phyloP scores from a whole-genome alignment of 768 basidiomycete species.

The Boletus rubescentipes region DNA sequence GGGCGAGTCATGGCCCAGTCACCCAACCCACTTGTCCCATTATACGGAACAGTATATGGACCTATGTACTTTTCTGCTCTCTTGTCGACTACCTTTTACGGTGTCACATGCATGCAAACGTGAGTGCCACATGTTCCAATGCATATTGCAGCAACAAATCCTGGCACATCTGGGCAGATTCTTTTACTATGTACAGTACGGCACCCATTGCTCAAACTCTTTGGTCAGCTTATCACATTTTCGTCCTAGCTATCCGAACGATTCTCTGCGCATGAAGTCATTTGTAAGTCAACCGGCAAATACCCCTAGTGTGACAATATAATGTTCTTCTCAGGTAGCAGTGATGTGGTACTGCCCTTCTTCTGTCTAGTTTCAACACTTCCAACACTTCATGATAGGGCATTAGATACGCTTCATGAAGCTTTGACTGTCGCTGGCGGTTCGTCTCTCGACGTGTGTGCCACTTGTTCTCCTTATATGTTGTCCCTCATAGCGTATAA shows the following conservation, averaged over 20 bases:
- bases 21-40: not conserved
- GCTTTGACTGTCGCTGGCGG: slow-evolving; percentile 7
- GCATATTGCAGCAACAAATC: not conserved
- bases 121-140: not conserved
- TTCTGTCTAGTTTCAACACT: too few species aligned
- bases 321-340: not conserved
- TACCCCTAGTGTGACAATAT: not conserved
- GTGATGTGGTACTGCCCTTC: not conserved
- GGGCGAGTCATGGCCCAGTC: slow-evolving; percentile 1
- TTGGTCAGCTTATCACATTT: not conserved
- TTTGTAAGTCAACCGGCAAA: not conserved
- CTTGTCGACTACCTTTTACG: not conserved
- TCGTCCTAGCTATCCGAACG: not conserved
- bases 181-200: slow-evolving; percentile 10
- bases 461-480: too few species aligned
- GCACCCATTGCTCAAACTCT: fast-evolving
- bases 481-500: not conserved
- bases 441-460: not conserved
- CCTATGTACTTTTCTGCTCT: not conserved
- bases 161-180: not conserved
- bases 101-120: slow-evolving; percentile 12
- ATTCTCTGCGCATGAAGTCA: not conserved
- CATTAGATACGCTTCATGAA: slow-evolving; percentile 9
- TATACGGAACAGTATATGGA: not conserved
- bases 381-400: not conserved